Percentiles rank a stretch among this genome's conserved stretches.
phyloP scores from a whole-genome alignment of 1,139 yeast species.

The Taphrina communis region DNA sequence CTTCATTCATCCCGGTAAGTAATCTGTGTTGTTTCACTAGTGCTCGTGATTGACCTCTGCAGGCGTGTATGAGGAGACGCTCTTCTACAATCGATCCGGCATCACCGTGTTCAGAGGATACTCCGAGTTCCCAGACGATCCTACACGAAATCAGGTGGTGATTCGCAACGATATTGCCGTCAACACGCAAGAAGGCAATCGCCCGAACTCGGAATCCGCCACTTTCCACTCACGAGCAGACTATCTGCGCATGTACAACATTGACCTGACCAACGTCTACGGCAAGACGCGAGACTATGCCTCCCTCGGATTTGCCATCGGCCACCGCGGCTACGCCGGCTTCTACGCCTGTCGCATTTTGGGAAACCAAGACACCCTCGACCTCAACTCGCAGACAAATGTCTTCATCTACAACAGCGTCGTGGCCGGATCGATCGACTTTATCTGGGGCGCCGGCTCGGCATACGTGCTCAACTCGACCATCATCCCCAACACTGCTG shows the following conservation, averaged over 20 bases:
- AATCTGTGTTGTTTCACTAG: not conserved
- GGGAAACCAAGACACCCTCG: constrained; percentile 17
- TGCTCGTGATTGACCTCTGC: not conserved
- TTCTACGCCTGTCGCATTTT: constrained; percentile 10
- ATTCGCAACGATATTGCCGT: constrained; percentile 13
- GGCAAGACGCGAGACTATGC: constrained; percentile 41
- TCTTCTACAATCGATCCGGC: constrained; percentile 17
- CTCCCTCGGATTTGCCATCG: constrained; percentile 22
- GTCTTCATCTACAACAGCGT: constrained; percentile 12
- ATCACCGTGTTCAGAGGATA: constrained; percentile 25
- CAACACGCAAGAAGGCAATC: not conserved
- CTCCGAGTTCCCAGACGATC: constrained; percentile 14
- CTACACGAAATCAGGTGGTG: constrained; percentile 2
- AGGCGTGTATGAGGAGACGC: constrained; percentile 19
- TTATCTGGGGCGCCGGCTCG: constrained; percentile 21
- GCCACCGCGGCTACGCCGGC: constrained; percentile 1
- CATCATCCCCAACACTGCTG: constrained; percentile 6
- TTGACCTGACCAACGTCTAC: constrained; percentile 55
- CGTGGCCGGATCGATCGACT: constrained; percentile 13
- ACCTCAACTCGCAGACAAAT: constrained; percentile 1
- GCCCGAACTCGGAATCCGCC: constrained; percentile 16
- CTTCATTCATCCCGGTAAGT: constrained; percentile 5
- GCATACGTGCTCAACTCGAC: constrained; percentile 11
- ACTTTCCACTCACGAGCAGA: constrained; percentile 17
- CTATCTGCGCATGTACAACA: constrained; percentile 27